Evolutionary conservation across 257 asterid species (phyloP).

Genomic region (Craterostigma plantagineum): DNA sequence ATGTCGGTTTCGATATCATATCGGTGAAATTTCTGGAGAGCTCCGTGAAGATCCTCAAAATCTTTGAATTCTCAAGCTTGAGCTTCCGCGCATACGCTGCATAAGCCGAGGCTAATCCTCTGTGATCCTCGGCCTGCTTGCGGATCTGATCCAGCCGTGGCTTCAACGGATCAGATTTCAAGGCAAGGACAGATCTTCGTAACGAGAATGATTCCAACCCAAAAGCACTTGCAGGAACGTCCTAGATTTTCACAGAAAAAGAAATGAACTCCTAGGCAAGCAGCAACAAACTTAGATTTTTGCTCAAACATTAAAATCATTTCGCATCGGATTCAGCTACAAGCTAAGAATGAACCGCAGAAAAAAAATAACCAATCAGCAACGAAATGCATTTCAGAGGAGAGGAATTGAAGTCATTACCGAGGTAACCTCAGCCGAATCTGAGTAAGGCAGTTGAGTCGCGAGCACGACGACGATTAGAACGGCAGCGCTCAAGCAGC

Average conservation of each 20-base stretch:
- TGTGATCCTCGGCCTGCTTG: conserved; percentile 67
- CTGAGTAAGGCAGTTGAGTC: conserved; percentile 17
- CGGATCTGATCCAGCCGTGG: conserved; percentile 60
- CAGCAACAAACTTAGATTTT: conserved; percentile 3
- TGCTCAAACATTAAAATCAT: conserved; percentile 7
- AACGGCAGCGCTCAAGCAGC: conserved; percentile 21
- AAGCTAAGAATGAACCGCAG: not conserved
- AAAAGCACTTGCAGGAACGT: conserved; percentile 12
- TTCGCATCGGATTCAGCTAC: not conserved
- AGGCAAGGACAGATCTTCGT: conserved; percentile 40
- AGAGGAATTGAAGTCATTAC: conserved; percentile 14
- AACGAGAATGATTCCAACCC: conserved; percentile 16
- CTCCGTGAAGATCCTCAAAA: conserved; percentile 51
- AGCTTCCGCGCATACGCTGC: conserved; percentile 65
- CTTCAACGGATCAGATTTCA: conserved; percentile 54
- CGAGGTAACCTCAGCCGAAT: conserved; percentile 22
- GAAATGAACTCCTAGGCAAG: not conserved
- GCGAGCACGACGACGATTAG: conserved; percentile 20
- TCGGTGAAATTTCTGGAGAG: conserved; percentile 40
- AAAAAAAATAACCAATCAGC: not conserved
- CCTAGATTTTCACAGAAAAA: conserved; percentile 18
- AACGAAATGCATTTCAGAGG: too few relatives aligned
- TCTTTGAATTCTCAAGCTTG: conserved; percentile 58
- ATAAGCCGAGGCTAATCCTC: conserved; percentile 36
- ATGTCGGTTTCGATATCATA: conserved; percentile 38